Base-by-base conservation (phyloP, 2,329 filamentous ascomycete species). In the Aspergillus novofumigatus region DNA sequence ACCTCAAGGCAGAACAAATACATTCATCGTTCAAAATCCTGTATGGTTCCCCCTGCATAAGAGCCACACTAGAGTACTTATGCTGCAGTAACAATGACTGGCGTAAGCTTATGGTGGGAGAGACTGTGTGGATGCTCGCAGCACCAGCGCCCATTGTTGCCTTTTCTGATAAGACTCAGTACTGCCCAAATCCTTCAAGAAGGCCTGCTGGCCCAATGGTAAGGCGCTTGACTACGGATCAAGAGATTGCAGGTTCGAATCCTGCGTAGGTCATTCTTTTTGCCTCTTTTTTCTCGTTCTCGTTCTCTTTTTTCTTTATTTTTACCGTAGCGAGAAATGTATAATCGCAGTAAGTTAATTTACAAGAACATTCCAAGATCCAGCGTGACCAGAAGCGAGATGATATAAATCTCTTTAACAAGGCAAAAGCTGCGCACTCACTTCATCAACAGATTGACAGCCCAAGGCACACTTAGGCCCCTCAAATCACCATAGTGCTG, bases 401-500 rank as follows among this genome's bases (percentile, higher is more conserved):
- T 17, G 5, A n/a, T 17, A 17, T 17, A 7, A 38, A 17, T 4
- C 32, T 38, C 14, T 17, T 17, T 38, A 17, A 45, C 8, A 11
- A 11, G 20, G n/a, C n/a, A 45, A 20, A 45, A 10, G 41, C n/a
- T 23, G 44, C 20, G 42, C 20, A 6, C 3, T 71, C 63, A 77
- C 56, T 75, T 83, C 83, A 86, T 86, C 65, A 87, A 70, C 68
- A 86, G 74, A 59, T 78, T 78, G 52, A 85, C 84, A 29, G 84
- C 84, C 80, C 83, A 86, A 20, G 80, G 78, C n/a, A 87, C 84
- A 68, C 85, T 87, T 63, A 88, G 68, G 25, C 82, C 84, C 66
- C 85, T 79, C 66, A 88, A 66, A 73, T 88, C 85, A 28, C 83
- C 84, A 69, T 88, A 88, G 71, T 87, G 85, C 74, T 88, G 85